Conservation (phyloP, 2,329 filamentous ascomycete genomes). For the Tolypocladium inflatum region DNA sequence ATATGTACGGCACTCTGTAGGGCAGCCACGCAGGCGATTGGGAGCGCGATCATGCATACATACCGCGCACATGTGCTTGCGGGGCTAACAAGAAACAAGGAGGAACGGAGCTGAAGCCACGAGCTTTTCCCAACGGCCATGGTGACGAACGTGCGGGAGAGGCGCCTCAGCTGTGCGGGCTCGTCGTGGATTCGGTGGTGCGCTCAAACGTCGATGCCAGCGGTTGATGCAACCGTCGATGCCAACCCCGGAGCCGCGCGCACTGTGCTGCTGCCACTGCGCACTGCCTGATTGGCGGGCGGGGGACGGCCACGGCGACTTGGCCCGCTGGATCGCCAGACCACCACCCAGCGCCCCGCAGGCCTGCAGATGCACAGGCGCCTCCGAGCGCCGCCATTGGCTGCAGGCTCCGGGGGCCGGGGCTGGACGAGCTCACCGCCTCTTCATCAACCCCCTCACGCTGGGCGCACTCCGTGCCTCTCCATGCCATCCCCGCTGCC, state of each 20-base stretch:
- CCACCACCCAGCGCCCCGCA: conserved; percentile 12
- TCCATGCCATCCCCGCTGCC: not conserved
- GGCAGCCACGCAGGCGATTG: not conserved
- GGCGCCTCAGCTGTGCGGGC: not conserved
- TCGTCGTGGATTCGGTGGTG: not conserved
- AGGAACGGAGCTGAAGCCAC: not conserved
- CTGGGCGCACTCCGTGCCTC: conserved; percentile 1
- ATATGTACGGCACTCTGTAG: not conserved
- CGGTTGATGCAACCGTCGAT: not conserved
- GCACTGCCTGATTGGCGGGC: conserved; percentile 3
- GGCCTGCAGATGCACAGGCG: conserved; percentile 18
- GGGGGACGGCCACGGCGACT: conserved; percentile 3
- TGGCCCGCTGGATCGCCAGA: conserved; percentile 14
- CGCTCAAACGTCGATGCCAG: too few species aligned
- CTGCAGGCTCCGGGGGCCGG: conserved; percentile 20
- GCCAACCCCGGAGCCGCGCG: not conserved
- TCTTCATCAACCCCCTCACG: conserved; percentile 20
- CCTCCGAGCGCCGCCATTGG: conserved; percentile 22
- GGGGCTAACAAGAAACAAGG: not conserved
- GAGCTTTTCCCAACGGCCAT: not conserved
- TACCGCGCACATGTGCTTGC: not conserved
- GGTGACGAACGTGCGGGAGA: not conserved
- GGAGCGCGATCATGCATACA: not conserved
- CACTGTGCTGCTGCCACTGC: conserved; percentile 1
- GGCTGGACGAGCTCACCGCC: conserved; percentile 27